phyloP scores from a whole-genome alignment of 495 filamentous ascomycete genomes.

The Daldinia bambusicola region DNA sequence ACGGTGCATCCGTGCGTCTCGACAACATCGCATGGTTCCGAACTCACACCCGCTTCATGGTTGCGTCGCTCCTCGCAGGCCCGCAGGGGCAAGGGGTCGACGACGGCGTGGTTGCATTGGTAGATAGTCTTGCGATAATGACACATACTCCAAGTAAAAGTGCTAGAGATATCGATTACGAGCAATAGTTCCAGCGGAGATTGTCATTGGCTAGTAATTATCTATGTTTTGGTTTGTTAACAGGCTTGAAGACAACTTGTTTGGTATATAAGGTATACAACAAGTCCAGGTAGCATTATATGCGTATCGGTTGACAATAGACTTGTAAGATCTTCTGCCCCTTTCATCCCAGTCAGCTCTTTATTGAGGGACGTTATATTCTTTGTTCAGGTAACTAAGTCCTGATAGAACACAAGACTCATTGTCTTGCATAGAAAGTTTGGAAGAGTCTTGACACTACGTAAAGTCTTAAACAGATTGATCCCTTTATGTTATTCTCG shows the following conservation, averaged over 20 bases:
- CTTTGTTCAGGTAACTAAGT: background rate
- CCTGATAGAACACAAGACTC: background rate
- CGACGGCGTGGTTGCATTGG: constrained; percentile 32
- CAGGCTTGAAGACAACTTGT: background rate
- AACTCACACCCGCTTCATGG: background rate
- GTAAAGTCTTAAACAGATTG: background rate
- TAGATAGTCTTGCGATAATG: constrained; percentile 23
- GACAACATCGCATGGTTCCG: constrained; percentile 11
- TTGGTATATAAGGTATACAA: background rate
- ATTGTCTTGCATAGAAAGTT: background rate
- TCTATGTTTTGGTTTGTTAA: background rate
- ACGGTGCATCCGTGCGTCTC: constrained; percentile 21
- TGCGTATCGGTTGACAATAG: background rate
- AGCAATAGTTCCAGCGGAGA: background rate
- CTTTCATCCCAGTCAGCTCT: background rate
- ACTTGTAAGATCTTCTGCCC: background rate
- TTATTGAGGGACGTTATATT: background rate
- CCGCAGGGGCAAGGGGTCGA: background rate
- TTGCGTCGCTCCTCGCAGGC: constrained; percentile 10
- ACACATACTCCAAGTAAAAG: constrained; percentile 23
- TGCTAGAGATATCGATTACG: background rate
- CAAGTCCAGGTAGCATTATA: background rate
- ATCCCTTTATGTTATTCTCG: background rate
- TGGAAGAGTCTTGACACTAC: background rate
- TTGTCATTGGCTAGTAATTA: background rate